Conservation (phyloP, 2,329 filamentous ascomycete genomes). For the Didymellaceae sp. region DNA sequence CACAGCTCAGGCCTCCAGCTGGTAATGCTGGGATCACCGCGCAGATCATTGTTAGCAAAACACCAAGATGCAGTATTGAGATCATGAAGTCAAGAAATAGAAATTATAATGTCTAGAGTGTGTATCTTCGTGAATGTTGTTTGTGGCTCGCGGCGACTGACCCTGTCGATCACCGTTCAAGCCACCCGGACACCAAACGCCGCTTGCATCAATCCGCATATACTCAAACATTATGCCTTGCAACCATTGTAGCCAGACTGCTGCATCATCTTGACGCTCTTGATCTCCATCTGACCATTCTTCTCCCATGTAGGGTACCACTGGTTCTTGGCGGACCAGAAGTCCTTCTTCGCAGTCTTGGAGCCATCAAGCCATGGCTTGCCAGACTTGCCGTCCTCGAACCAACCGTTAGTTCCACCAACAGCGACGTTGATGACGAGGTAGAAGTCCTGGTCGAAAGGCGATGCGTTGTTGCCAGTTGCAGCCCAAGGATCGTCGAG, state of each 20-base stretch:
- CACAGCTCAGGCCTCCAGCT: neutral
- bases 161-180: constrained; percentile 18
- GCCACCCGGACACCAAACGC: constrained; percentile 20
- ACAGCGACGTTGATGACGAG: constrained; percentile 78
- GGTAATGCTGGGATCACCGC: constrained; percentile 3
- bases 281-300: constrained; percentile 69
- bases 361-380: constrained; percentile 83
- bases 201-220: constrained; percentile 3
- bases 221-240: constrained; percentile 23
- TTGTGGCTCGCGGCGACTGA: constrained; percentile 8
- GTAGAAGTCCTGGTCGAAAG: constrained; percentile 79
- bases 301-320: constrained; percentile 77
- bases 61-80: neutral
- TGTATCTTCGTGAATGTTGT: constrained; percentile 11
- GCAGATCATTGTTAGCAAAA: constrained; percentile 2
- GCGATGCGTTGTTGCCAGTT: constrained; percentile 67
- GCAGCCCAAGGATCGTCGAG: constrained; percentile 69
- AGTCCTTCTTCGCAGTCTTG: constrained; percentile 72
- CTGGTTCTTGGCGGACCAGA: constrained; percentile 70
- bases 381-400: constrained; percentile 70
- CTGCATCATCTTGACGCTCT: constrained; percentile 66
- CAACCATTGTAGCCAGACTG: constrained; percentile 57
- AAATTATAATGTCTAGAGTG: constrained; percentile 15
- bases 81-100: constrained; percentile 4
- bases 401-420: constrained; percentile 83